phyloP scores from a whole-genome alignment of 2,329 filamentous ascomycete species.

The Lachnellula subtilissima region DNA sequence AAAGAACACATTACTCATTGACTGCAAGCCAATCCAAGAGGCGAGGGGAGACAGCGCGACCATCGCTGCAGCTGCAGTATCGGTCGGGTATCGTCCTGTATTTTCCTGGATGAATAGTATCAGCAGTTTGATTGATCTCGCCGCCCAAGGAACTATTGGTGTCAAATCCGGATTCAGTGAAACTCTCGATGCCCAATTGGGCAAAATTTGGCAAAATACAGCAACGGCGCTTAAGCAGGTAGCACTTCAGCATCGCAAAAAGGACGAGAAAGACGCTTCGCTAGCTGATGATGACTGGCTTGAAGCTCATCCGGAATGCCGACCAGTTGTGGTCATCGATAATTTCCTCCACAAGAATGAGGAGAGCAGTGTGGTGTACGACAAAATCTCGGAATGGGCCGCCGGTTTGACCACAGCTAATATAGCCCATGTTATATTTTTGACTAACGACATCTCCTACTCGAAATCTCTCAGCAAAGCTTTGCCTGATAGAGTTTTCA shows the following conservation, averaged over 20 bases:
- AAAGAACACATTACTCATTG: constrained; percentile 75
- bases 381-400: constrained; percentile 85
- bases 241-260: constrained; percentile 63
- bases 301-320: constrained; percentile 78
- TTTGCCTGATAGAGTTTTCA: constrained; percentile 86
- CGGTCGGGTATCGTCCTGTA: constrained; percentile 87
- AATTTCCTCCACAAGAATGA: constrained; percentile 83
- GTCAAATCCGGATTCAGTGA: constrained; percentile 94
- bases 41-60: constrained; percentile 82
- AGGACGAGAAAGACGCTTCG: constrained; percentile 66
- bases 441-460: constrained; percentile 85
- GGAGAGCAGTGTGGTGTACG: constrained; percentile 60
- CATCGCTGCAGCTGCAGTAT: constrained; percentile 72
- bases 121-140: constrained; percentile 86
- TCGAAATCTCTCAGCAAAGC: constrained; percentile 82
- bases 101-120: constrained; percentile 97
- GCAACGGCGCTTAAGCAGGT: constrained; percentile 73
- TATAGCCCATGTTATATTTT: constrained; percentile 87
- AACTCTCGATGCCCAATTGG: constrained; percentile 81
- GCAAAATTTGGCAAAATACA: constrained; percentile 84
- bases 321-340: constrained; percentile 83
- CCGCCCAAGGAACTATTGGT: constrained; percentile 88
- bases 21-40: constrained; percentile 91
- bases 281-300: constrained; percentile 81
- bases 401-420: constrained; percentile 80